phyloP scores from a whole-genome alignment of 176 grass and related monocot species.

The Aegilops speltoides region DNA sequence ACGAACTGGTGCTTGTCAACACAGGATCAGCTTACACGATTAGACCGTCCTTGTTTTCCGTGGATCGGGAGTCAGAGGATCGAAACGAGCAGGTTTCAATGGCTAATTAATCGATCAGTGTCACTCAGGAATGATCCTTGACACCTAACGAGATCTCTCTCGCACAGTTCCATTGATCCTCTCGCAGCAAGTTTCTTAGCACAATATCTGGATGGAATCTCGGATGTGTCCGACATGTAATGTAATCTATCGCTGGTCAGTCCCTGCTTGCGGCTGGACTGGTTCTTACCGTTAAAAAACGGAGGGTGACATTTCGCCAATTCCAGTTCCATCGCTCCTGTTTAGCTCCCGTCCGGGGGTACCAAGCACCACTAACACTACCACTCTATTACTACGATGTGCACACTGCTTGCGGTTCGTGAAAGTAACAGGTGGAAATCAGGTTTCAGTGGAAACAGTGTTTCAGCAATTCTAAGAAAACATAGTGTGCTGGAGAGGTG shows the following conservation, averaged over 20 bases:
- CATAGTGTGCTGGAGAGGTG: no score
- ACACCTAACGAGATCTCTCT: conserved; percentile 23
- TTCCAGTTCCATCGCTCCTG: not conserved
- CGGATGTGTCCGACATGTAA: not conserved
- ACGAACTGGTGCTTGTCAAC: conserved; percentile 26
- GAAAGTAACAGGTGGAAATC: no score
- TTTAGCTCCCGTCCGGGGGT: not conserved
- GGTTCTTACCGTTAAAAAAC: not conserved
- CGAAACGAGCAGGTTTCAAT: not conserved
- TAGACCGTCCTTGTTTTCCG: not conserved
- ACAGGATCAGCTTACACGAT: not conserved
- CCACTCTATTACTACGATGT: no score
- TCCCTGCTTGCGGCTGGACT: not conserved
- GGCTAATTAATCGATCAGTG: not conserved
- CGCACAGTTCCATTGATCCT: not conserved
- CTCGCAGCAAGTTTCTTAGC: not conserved
- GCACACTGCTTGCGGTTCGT: no score
- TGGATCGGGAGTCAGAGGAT: not conserved
- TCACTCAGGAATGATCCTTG: conserved; percentile 15
- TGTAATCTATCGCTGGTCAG: not conserved
- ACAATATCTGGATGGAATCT: not conserved
- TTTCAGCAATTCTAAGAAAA: no score
- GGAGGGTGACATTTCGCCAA: not conserved
- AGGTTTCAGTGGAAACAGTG: no score
- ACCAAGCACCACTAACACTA: no score